phyloP scores from a whole-genome alignment of 2,329 filamentous ascomycete genomes.

The Verticillium isaacii region DNA sequence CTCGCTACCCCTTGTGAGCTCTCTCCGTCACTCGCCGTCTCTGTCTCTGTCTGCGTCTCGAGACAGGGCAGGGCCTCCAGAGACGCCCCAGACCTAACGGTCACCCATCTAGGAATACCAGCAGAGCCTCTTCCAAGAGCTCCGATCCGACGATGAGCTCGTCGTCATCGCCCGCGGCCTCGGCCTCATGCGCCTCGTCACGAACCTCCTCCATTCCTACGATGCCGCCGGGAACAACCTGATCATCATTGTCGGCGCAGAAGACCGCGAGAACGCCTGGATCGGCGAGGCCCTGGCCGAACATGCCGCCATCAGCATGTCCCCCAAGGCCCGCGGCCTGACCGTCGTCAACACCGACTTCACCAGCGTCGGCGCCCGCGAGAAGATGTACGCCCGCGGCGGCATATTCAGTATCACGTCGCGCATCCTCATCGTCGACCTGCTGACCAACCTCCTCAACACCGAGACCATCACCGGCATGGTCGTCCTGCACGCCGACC shows the following conservation, averaged over 20 bases:
- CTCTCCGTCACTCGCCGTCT: constrained; percentile 8
- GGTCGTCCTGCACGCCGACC: constrained; percentile 83
- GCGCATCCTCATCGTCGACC: constrained; percentile 88
- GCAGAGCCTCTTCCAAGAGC: constrained; percentile 88
- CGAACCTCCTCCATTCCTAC: constrained; percentile 95
- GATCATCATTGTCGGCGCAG: constrained; percentile 81
- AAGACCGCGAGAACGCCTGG: constrained; percentile 93
- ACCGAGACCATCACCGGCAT: constrained; percentile 83
- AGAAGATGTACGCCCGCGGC: constrained; percentile 86
- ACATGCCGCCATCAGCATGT: constrained; percentile 84
- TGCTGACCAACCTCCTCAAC: constrained; percentile 77
- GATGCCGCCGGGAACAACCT: constrained; percentile 94
- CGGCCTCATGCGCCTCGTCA: constrained; percentile 84
- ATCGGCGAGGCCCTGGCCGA: constrained; percentile 94
- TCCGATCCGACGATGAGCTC: constrained; percentile 87
- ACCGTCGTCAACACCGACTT: constrained; percentile 92
- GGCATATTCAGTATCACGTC: constrained; percentile 96
- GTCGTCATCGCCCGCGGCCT: constrained; percentile 88
- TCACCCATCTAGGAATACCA: constrained; percentile 66
- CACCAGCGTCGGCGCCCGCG: constrained; percentile 78
- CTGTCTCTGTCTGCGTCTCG: too few relatives aligned
- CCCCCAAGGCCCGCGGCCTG: constrained; percentile 76
- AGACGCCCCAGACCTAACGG: background rate
- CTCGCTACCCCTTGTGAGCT: constrained; percentile 65
- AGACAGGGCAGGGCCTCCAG: too few relatives aligned